Evolutionary conservation across 805 yeast species (phyloP).

Genomic region (Wickerhamiella azyma): DNA sequence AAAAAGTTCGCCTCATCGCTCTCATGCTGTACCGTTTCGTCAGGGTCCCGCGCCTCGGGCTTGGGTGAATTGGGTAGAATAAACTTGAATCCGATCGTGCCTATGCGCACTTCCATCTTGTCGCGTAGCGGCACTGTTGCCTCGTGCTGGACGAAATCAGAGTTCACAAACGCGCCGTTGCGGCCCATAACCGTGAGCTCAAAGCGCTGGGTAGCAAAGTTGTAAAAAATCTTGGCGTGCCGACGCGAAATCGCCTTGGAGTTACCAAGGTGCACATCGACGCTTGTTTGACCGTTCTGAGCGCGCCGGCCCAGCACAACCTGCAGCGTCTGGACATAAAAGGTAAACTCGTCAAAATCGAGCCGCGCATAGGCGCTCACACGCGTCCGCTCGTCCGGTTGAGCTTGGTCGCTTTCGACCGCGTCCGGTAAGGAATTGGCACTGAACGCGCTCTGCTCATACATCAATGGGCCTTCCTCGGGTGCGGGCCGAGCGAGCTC

Average conservation of each 20-base stretch:
- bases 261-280: conserved; percentile 72
- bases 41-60: conserved; percentile 9
- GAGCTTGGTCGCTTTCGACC: no score
- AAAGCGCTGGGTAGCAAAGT: conserved; percentile 89
- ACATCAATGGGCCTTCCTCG: conserved; percentile 7
- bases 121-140: conserved; percentile 77
- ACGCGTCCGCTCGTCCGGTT: conserved; percentile 22
- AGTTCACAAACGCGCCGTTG: conserved; percentile 95
- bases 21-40: conserved; percentile 7
- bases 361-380: conserved; percentile 38
- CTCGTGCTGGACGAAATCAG: conserved; percentile 75
- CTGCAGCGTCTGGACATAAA: conserved; percentile 91
- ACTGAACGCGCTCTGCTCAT: conserved; percentile 7
- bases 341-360: conserved; percentile 85
- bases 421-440: conserved; percentile 1
- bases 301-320: conserved; percentile 85
- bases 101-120: conserved; percentile 69
- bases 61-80: conserved; percentile 44
- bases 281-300: conserved; percentile 46
- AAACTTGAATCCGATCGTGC: conserved; percentile 79
- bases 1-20: conserved; percentile 15
- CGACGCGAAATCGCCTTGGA: conserved; percentile 86
- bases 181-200: conserved; percentile 85
- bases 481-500: neutral
- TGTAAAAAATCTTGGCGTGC: conserved; percentile 92